Conservation (phyloP, 805 yeast genomes). For the Metschnikowia chrysomelidarum region DNA sequence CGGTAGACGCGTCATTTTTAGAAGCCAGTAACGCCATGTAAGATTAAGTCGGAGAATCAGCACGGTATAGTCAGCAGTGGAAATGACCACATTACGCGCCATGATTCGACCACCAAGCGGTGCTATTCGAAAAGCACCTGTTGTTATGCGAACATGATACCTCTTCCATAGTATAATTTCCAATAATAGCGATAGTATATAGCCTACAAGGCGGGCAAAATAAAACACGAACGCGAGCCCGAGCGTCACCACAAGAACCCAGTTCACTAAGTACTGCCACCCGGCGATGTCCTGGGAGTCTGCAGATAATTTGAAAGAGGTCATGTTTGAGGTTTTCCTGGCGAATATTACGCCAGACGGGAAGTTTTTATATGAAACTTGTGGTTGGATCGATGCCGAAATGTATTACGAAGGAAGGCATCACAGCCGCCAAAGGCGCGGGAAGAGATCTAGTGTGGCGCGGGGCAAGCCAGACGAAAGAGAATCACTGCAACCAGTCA, state of each 20-base stretch:
- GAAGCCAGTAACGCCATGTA: constrained; percentile 89
- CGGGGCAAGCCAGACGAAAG: too few species aligned
- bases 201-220: constrained; percentile 71
- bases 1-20: constrained; percentile 44
- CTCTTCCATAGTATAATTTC: constrained; percentile 63
- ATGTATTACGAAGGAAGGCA: too few species aligned
- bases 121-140: constrained; percentile 76
- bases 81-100: constrained; percentile 69
- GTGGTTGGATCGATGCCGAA: too few species aligned
- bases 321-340: too few species aligned
- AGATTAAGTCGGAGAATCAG: constrained; percentile 68
- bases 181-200: constrained; percentile 48
- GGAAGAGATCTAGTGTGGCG: too few species aligned
- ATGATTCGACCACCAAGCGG: constrained; percentile 80
- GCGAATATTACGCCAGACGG: too few species aligned
- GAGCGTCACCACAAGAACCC: constrained; percentile 68
- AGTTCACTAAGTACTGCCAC: constrained; percentile 78
- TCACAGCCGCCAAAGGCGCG: too few species aligned
- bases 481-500: too few species aligned
- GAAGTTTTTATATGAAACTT: too few species aligned
- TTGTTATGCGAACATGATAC: constrained; percentile 53
- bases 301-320: constrained; percentile 1
- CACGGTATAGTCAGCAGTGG: constrained; percentile 71
- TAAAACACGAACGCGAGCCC: constrained; percentile 68
- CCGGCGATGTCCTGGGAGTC: constrained; percentile 19